Evolutionary conservation across 1,139 yeast genomes (phyloP).

Genomic region (Ogataea hybrid): DNA sequence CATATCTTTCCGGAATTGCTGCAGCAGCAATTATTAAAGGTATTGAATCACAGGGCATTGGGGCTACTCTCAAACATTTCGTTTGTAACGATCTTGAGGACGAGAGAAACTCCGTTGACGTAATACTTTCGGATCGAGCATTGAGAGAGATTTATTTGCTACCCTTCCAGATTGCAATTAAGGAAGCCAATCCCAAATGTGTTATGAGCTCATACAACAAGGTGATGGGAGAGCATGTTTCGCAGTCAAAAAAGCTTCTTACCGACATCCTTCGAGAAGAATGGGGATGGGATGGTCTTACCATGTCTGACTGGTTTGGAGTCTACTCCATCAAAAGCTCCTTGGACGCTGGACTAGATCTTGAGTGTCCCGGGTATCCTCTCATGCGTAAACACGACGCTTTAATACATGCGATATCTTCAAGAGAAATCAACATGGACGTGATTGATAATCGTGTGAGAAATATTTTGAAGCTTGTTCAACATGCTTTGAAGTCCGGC

Average conservation of each 20-base stretch:
- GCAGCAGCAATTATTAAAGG: slow-evolving; percentile 52
- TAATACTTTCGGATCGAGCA: slow-evolving; percentile 54
- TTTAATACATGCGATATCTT: slow-evolving; percentile 38
- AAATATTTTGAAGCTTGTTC: slow-evolving; percentile 45
- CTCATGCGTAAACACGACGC: slow-evolving; percentile 42
- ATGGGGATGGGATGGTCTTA: slow-evolving; percentile 55
- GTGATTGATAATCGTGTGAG: slow-evolving; percentile 42
- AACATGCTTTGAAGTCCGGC: slow-evolving; percentile 37
- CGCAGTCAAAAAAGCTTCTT: slow-evolving; percentile 44
- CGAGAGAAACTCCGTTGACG: slow-evolving; percentile 48
- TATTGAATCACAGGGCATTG: slow-evolving; percentile 50
- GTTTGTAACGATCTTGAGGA: slow-evolving; percentile 63
- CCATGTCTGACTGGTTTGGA: slow-evolving; percentile 67
- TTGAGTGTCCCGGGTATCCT: slow-evolving; percentile 66
- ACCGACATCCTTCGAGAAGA: slow-evolving; percentile 48
- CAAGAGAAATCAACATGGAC: slow-evolving; percentile 18
- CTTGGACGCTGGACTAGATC: slow-evolving; percentile 54
- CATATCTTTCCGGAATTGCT: slow-evolving; percentile 51
- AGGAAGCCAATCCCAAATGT: slow-evolving; percentile 47
- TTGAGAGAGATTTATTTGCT: slow-evolving; percentile 58
- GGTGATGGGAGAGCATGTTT: slow-evolving; percentile 55
- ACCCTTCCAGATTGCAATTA: slow-evolving; percentile 60
- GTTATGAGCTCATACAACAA: slow-evolving; percentile 63
- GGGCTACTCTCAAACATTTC: slow-evolving; percentile 58
- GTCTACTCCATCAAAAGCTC: slow-evolving; percentile 48